Conservation (phyloP, 345 rosid species). For the Brassica carinata region DNA sequence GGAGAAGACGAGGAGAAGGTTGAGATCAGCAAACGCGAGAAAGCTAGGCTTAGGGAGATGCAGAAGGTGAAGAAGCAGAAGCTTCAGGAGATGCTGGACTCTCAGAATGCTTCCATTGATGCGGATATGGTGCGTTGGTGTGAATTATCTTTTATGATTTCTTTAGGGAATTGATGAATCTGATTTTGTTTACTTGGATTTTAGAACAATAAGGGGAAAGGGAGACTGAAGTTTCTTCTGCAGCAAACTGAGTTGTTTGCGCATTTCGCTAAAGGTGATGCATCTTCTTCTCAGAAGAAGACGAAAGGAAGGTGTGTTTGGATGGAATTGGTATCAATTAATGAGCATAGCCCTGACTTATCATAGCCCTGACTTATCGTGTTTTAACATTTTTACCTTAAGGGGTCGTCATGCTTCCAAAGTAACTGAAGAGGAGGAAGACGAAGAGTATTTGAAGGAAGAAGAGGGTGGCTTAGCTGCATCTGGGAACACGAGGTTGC, state of each 20-base stretch:
- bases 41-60: constrained; percentile 53
- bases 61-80: constrained; percentile 85
- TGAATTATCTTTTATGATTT: not conserved
- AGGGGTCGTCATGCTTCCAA: constrained; percentile 99
- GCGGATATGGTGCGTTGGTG: constrained; percentile 77
- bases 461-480: constrained; percentile 85
- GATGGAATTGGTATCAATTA: constrained; percentile 1
- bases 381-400: constrained; percentile 15
- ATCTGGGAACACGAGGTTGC: constrained; percentile 80
- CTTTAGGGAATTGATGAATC: not conserved
- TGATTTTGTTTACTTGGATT: not conserved
- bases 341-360: not conserved
- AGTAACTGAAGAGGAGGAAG: constrained; percentile 98
- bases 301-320: constrained; percentile 75
- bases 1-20: not conserved
- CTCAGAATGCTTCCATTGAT: constrained; percentile 88
- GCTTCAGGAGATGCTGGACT: constrained; percentile 90
- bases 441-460: constrained; percentile 94
- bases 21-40: not conserved
- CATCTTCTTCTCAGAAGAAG: constrained; percentile 71
- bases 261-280: constrained; percentile 90
- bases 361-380: not conserved
- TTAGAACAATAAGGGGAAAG: constrained; percentile 88
- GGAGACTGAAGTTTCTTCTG: constrained; percentile 85
- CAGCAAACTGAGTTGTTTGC: constrained; percentile 99